phyloP scores from a whole-genome alignment of 805 yeast species.

The Nakazawaea ambrosiae region DNA sequence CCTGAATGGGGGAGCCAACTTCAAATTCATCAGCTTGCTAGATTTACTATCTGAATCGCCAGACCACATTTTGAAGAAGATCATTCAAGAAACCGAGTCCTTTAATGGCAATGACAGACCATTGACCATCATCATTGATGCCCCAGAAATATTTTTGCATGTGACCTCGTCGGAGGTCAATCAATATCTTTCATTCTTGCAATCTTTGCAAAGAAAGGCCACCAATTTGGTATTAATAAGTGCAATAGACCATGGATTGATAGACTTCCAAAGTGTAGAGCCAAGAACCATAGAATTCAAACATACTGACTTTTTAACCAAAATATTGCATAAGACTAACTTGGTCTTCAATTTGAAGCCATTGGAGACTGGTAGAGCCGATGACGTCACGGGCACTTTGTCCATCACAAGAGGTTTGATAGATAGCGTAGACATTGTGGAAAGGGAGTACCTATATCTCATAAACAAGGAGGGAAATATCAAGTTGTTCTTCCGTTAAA shows the following conservation, averaged over 20 bases:
- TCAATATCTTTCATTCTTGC: conserved; percentile 3
- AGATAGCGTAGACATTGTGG: conserved; percentile 27
- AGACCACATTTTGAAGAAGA: conserved; percentile 14
- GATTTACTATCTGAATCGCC: conserved; percentile 24
- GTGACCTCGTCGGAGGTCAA: conserved; percentile 4
- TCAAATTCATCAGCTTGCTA: conserved; percentile 34
- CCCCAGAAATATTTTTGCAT: conserved; percentile 22
- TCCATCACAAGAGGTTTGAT: conserved; percentile 50
- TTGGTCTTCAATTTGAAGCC: conserved; percentile 56
- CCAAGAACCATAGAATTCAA: conserved; percentile 22
- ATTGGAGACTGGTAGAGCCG: conserved; percentile 72
- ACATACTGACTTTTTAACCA: conserved; percentile 38
- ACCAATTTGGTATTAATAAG: conserved; percentile 19
- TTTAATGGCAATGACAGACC: neutral
- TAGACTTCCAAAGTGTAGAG: conserved; percentile 14
- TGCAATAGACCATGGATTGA: conserved; percentile 16
- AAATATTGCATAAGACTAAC: conserved; percentile 42
- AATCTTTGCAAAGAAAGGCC: conserved; percentile 8
- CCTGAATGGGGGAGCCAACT: conserved; percentile 27
- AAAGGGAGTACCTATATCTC: conserved; percentile 58
- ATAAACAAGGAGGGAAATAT: conserved; percentile 47
- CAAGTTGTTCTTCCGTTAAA: conserved; percentile 36
- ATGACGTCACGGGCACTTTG: conserved; percentile 72
- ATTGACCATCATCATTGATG: conserved; percentile 9
- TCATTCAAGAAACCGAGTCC: conserved; percentile 11